Evolutionary conservation across 345 rosid species (phyloP), one percentile per base, ranked within the genome.

Genomic region (Ailanthus altissimus): DNA sequence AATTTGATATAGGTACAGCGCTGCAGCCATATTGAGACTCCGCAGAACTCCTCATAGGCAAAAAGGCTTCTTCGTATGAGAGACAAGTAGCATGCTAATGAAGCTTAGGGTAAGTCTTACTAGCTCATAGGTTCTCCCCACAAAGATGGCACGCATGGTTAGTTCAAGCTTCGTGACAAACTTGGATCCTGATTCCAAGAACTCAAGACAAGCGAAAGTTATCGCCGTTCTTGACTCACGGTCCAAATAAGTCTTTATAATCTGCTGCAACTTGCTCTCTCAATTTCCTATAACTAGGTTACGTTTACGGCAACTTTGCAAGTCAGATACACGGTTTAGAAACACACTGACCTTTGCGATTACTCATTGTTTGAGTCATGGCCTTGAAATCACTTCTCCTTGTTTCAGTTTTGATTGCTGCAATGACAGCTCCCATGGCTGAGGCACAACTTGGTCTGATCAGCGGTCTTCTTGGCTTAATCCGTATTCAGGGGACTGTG

Each of bases 361-460:
- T 6, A 3, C 42, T 74, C 20, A 58, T 45, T 47, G 45, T 53
- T 14, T 18, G 46, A 53, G 21, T 67, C 23, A 76, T 85, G 84
- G 84, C 88, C 46, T 42, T 50, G 62, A 84, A 78, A 72, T 57
- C 88, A 46, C 21, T 79, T 40, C 8, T 84, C 43, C n/a, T 87
- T 57, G 67, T 63, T 68, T 50, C 69, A 26, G 75, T 83, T 61
- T 32, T 78, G 40, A 57, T 79, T 70, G 79, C 78, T 28, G 54
- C 56, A 38, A 14, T 70, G 61, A 65, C 81, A n/a, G 79, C 81
- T 54, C 85, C 86, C 54, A 25, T 79, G 46, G 86, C 85, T 10
- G 78, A 89, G 45, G 92, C 91, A 25, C 92, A 91, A 75, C 77
- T 88, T 53, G 90, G 90, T 21, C 73, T 78, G 21, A 42, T 83